These are phyloP conservation scores for Aspergillus piperis DNA, from an alignment of 2,329 filamentous ascomycete genomes.

Conservation along the genomic window DNA sequence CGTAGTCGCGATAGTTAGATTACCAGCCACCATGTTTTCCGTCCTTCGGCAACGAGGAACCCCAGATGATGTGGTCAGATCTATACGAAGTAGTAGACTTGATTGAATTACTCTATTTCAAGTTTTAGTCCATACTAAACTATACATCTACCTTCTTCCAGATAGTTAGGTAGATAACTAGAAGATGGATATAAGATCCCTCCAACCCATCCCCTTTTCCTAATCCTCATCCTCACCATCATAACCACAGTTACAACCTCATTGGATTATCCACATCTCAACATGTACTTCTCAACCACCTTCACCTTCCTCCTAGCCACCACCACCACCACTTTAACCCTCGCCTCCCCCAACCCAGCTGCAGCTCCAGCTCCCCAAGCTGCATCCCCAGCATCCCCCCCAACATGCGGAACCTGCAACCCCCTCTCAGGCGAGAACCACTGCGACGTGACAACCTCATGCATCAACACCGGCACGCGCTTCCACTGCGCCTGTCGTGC, in stretches of 20 bases:
- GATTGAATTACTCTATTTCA: background rate
- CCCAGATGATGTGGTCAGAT: background rate
- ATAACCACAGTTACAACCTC: background rate
- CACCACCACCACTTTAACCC: slow-evolving; percentile 19
- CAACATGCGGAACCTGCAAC: slow-evolving; percentile 42
- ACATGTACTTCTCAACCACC: slow-evolving; percentile 31
- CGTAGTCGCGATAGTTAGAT: background rate
- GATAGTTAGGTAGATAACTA: background rate
- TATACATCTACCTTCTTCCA: no score
- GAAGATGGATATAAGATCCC: background rate
- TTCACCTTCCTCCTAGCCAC: slow-evolving; percentile 17
- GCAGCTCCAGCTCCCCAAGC: no score
- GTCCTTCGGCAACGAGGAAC: no score
- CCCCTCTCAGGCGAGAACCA: slow-evolving; percentile 42
- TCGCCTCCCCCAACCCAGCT: slow-evolving; percentile 23
- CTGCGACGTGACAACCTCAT: slow-evolving; percentile 48
- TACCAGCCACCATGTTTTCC: background rate
- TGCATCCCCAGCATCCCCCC: slow-evolving; percentile 17
- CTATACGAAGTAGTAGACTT: background rate
- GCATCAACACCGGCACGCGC: slow-evolving; percentile 43
- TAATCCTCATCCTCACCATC: background rate
- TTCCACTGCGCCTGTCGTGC: slow-evolving; percentile 48
- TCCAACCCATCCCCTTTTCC: background rate
- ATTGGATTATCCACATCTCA: slow-evolving; percentile 9
- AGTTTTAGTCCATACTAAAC: background rate